Base-by-base conservation (phyloP, 73 alveolate species). In the Stentor roeselii region DNA sequence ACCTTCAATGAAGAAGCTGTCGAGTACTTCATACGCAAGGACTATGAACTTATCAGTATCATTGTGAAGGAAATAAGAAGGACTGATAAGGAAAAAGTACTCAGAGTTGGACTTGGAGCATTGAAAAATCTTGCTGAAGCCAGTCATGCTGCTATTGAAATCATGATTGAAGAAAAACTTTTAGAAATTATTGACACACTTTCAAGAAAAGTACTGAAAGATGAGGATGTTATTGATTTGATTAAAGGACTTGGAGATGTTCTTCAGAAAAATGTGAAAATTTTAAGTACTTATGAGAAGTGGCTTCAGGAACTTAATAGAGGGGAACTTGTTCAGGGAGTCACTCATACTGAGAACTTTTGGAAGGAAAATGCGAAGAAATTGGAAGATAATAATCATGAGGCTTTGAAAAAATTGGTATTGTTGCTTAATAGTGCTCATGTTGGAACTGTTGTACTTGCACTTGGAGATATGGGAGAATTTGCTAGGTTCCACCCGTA, bases 291-390 rank as follows among this genome's bases (percentile, higher is more conserved):
- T 1, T 67, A 21, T 67, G 80, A 67, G 11, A 67, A 67, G 34
- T 67, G 80, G 80, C 80, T 67, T 67, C 11, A 30, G 37, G 80
- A 67, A 67, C 42, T 67, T 1, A 32, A 67, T 21, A 67, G 80
- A 67, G 80, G 80, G 34, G 80, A 67, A 21, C 34, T 67, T 27
- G 80, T 67, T 21, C 41, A 36, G 21, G 80, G 80, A 34, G 80
- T 67, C 0, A 67, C 80, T 1, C 80, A 67, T 2, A 67, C 80
- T 1, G 80, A 67, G 37, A 32, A 21, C 0, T 67, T 67, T 67
- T 67, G 80, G 80, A 67, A 67, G 42, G 80, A 67, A 67, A 67
- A 67, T 67, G 80, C 80, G 14, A 67, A 67, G 37, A 21, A 67
- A 21, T 34, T 67, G 37, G 80, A 67, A 67, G 37, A 67, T 30